These are phyloP conservation scores for Eucalyptus cloeziana DNA, from an alignment of 345 rosid species.

Conservation along the genomic window DNA sequence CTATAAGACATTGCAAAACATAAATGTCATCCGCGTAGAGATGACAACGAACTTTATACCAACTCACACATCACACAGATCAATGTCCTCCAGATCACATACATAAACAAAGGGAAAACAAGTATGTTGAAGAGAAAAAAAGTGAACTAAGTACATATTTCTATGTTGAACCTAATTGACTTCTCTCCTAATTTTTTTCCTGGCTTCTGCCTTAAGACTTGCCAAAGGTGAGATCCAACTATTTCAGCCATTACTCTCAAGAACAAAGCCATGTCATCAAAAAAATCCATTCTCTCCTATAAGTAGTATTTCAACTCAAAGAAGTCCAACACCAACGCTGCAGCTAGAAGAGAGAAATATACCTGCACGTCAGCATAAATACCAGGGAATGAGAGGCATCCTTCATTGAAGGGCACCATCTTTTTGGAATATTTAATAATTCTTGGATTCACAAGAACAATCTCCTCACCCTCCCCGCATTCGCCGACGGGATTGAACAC, in stretches of 20 bases:
- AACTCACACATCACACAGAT: background rate
- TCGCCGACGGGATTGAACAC: slow-evolving; percentile 84
- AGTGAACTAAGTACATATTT: background rate
- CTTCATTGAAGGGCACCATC: slow-evolving; percentile 56
- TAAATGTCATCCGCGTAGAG: background rate
- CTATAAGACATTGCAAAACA: background rate
- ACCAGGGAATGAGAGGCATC: slow-evolving; percentile 89
- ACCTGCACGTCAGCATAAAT: slow-evolving; percentile 82
- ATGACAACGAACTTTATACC: background rate
- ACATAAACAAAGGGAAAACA: background rate
- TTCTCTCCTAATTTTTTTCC: background rate
- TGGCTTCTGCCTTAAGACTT: background rate
- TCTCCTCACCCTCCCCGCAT: slow-evolving; percentile 75
- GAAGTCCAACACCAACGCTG: background rate
- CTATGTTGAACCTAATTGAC: background rate
- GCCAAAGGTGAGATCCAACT: background rate
- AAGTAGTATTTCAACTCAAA: background rate
- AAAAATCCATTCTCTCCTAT: background rate
- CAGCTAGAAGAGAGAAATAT: background rate
- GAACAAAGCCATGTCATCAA: background rate
- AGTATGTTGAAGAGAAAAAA: background rate
- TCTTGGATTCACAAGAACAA: slow-evolving; percentile 81
- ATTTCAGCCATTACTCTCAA: background rate
- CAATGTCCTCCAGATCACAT: background rate
- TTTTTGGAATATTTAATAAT: slow-evolving; percentile 61